Percentiles rank a stretch among this genome's conserved stretches.
Evolutionary conservation across 2,329 filamentous ascomycete genomes (phyloP).

Genomic region (Xylaria digitata): DNA sequence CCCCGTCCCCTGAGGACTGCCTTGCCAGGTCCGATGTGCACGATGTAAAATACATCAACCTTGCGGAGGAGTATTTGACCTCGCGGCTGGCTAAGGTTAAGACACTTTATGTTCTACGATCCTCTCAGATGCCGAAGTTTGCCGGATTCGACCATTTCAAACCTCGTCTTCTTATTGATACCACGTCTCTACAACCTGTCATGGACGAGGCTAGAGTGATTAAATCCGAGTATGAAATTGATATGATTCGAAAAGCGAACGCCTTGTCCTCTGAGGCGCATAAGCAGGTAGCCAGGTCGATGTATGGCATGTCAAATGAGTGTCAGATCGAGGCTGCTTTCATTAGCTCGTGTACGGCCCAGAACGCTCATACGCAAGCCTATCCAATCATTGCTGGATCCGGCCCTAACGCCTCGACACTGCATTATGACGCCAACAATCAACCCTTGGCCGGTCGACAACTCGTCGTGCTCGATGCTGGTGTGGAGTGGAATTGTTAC

Average conservation of each 20-base stretch:
- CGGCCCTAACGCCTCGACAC: slow-evolving; percentile 82
- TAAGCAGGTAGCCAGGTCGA: slow-evolving; percentile 72
- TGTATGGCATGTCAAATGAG: slow-evolving; percentile 77
- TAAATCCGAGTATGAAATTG: slow-evolving; percentile 89
- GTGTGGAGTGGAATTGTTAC: slow-evolving; percentile 86
- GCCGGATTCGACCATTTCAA: slow-evolving; percentile 46
- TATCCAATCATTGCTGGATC: slow-evolving; percentile 91
- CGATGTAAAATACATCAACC: slow-evolving; percentile 69
- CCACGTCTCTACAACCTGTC: slow-evolving; percentile 68
- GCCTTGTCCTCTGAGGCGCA: slow-evolving; percentile 83
- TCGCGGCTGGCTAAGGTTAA: slow-evolving; percentile 56
- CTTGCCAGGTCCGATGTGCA: slow-evolving; percentile 75
- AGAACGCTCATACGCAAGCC: slow-evolving; percentile 80
- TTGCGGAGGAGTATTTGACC: slow-evolving; percentile 62
- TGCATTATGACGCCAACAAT: slow-evolving; percentile 89
- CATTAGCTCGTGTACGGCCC: slow-evolving; percentile 75
- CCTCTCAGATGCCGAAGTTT: slow-evolving; percentile 56
- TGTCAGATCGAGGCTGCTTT: slow-evolving; percentile 86
- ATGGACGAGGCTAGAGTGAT: slow-evolving; percentile 84
- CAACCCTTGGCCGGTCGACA: slow-evolving; percentile 75
- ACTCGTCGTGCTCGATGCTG: slow-evolving; percentile 86
- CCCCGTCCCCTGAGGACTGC: slow-evolving; percentile 70
- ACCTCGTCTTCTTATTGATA: slow-evolving; percentile 58
- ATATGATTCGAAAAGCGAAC: slow-evolving; percentile 83
- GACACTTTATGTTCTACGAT: slow-evolving; percentile 59